Evolutionary conservation across 2,329 filamentous ascomycete genomes (phyloP), one percentile per base, ranked within the genome.

Genomic region (Penicillium janthinellum): DNA sequence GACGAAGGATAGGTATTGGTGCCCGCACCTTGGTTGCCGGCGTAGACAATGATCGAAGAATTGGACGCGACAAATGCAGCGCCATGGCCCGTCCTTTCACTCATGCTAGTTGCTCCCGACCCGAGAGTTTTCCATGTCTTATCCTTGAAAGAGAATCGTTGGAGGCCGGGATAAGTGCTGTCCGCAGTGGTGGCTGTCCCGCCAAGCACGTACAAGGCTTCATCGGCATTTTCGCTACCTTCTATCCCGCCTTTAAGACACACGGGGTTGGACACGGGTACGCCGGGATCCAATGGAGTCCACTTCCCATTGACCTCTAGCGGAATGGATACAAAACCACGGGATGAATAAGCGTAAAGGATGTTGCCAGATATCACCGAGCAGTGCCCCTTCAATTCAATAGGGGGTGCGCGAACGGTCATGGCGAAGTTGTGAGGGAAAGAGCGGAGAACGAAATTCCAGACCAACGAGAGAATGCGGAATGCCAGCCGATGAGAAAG

Each of bases 121-220:
- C 72, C 72, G 41, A 89, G 76, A 44, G 81, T 84, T 60, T 86
- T 80, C 88, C 88, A 90, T 57, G 76, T 81, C 59, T 82, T 76
- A 54, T 82, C 74, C 4, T 76, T 71, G 67, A 89, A 88, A 3
- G 79, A 81, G 70, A 85, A 90, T 65, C 83, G 79, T 76, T 96
- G 93, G 54, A 98, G 75, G 11, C 94, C 94, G 10, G 85, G 78
- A 71, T 95, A 96, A 7, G 39, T 38, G 12, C 6, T 6, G 51
- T 79, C 78, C 0, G 78, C 72, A 15, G 82, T 77, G 59, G 82
- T 80, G 59, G 80, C 78, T n/a, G 82, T 84, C 56, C 94, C 94
- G 67, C 94, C 94, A 39, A 98, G 86, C 49, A 97, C 83, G 72
- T 89, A 96, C 34, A 97, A 82, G 28, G 84, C 89, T 4, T 88